These are phyloP conservation scores for Botrytis fabae DNA, from an alignment of 2,329 filamentous ascomycete species.

Conservation along the genomic window DNA sequence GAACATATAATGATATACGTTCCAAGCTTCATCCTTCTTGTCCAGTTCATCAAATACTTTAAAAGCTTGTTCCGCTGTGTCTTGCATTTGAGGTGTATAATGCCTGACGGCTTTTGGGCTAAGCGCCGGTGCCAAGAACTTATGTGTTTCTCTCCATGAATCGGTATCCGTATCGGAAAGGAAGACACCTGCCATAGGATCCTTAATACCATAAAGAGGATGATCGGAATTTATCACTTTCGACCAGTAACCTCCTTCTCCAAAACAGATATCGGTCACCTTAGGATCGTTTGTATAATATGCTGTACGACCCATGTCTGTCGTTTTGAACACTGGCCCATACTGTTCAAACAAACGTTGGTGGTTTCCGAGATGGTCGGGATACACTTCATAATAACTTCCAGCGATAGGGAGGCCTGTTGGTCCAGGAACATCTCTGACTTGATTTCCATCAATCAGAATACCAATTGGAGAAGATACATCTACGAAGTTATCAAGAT, in stretches of 20 bases:
- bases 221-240: constrained; percentile 41
- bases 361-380: constrained; percentile 47
- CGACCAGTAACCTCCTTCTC: constrained; percentile 42
- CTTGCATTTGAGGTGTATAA: constrained; percentile 32
- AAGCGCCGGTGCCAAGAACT: constrained; percentile 30
- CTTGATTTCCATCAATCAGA: constrained; percentile 27
- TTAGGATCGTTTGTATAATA: constrained; percentile 44
- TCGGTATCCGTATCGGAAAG: constrained; percentile 29
- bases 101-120: constrained; percentile 44
- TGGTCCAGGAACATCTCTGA: constrained; percentile 37
- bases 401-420: constrained; percentile 42
- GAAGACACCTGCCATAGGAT: constrained; percentile 29
- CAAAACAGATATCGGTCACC: constrained; percentile 40
- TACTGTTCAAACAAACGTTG: constrained; percentile 44
- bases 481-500: constrained; percentile 26
- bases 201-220: constrained; percentile 29
- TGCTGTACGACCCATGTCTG: constrained; percentile 41
- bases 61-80: constrained; percentile 29
- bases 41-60: constrained; percentile 34
- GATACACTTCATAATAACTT: constrained; percentile 44
- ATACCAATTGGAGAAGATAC: constrained; percentile 28
- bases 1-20: constrained; percentile 52
- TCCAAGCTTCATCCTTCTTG: constrained; percentile 42
- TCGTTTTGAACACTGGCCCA: constrained; percentile 43
- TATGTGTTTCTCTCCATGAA: constrained; percentile 27